Percentiles rank a stretch among this genome's conserved stretches.
Evolutionary conservation across 495 filamentous ascomycete genomes (phyloP).

Genomic region (Hypoxylon rickii): DNA sequence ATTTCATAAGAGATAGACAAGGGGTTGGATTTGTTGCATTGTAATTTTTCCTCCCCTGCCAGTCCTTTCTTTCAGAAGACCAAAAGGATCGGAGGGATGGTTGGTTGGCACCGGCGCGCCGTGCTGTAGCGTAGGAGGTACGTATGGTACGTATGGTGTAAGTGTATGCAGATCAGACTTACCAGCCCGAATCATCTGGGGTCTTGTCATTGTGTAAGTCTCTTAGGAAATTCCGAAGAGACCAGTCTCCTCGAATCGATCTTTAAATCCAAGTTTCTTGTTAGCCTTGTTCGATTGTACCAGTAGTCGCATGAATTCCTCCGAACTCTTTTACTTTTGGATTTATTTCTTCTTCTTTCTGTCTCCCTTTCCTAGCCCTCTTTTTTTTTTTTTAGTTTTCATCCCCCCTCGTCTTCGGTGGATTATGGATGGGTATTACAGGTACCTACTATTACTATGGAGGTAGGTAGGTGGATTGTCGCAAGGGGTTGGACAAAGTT

Average conservation of each 20-base stretch:
- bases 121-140: no score
- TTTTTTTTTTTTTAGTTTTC: no score
- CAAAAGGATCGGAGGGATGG: background rate
- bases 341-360: constrained; percentile 5
- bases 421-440: background rate
- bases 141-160: no score
- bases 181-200: constrained; percentile 81
- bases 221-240: constrained; percentile 24
- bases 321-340: constrained; percentile 8
- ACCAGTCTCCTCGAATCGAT: constrained; percentile 31
- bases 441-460: no score
- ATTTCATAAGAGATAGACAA: constrained; percentile 10
- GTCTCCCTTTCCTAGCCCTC: constrained; percentile 18
- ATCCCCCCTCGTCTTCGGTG: constrained; percentile 2
- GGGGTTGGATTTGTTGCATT: constrained; percentile 33
- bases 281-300: constrained; percentile 23
- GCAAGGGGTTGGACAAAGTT: constrained; percentile 32
- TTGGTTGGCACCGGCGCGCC: background rate
- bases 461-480: constrained; percentile 23
- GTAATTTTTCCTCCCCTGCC: constrained; percentile 28
- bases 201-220: constrained; percentile 67
- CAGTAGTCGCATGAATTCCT: constrained; percentile 9
- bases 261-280: constrained; percentile 20
- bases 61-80: background rate
- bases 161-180: constrained; percentile 38